Conservation (phyloP, 2,329 filamentous ascomycete genomes). For the Cladophialophora exuberans region DNA sequence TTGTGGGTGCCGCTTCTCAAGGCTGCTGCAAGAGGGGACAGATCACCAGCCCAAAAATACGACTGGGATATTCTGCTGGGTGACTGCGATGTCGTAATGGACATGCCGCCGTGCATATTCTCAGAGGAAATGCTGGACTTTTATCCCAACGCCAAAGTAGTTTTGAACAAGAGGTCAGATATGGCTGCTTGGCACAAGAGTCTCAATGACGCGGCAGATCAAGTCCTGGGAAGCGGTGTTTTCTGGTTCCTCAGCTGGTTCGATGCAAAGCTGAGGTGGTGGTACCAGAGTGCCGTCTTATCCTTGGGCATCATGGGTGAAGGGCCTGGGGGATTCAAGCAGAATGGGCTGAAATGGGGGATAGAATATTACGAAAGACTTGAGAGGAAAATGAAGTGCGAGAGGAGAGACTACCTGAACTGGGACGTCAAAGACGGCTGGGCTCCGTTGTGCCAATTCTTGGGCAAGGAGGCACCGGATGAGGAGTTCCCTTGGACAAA, state of each 20-base stretch:
- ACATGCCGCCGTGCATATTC: conserved; percentile 7
- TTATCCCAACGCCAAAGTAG: conserved; percentile 17
- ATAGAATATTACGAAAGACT: not conserved
- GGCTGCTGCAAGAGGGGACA: not conserved
- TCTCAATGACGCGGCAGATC: not conserved
- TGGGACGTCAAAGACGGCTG: conserved; percentile 47
- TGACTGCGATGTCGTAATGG: conserved; percentile 13
- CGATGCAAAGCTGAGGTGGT: not conserved
- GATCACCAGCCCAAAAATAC: not conserved
- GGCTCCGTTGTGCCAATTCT: conserved; percentile 50
- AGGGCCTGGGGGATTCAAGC: conserved; percentile 4
- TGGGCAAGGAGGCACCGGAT: conserved; percentile 44
- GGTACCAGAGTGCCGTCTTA: not conserved
- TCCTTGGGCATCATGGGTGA: not conserved
- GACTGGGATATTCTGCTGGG: conserved; percentile 11
- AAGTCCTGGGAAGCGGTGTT: not conserved
- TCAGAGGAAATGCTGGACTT: conserved; percentile 13
- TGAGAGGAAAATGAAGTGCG: not conserved
- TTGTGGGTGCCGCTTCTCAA: not conserved
- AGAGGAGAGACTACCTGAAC: conserved; percentile 36
- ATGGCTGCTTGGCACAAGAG: not conserved
- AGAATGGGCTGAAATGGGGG: conserved; percentile 11
- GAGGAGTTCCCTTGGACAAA: conserved; percentile 45
- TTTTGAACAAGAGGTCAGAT: conserved; percentile 8
- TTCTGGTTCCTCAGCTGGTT: not conserved